These are phyloP conservation scores for Calonectria crousiana DNA, from an alignment of 2,329 filamentous ascomycete species.

Conservation along the genomic window DNA sequence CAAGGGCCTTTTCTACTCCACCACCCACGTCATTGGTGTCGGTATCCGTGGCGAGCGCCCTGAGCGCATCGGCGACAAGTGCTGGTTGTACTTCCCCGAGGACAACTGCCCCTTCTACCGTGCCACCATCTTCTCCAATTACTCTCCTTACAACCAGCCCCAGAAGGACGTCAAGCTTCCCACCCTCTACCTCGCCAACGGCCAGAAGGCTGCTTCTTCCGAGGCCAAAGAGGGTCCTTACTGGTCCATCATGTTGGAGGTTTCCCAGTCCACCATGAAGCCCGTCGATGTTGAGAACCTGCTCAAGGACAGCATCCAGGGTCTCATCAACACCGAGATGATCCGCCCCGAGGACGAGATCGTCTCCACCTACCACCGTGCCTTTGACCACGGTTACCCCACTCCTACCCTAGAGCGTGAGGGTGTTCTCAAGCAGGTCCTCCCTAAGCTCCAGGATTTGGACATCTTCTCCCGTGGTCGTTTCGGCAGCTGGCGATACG, in stretches of 20 bases:
- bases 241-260: slow-evolving; percentile 99
- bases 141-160: slow-evolving; percentile 98
- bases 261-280: slow-evolving; percentile 96
- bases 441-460: slow-evolving; percentile 91
- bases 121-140: slow-evolving; percentile 99
- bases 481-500: slow-evolving; percentile 98
- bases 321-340: slow-evolving; percentile 98
- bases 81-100: slow-evolving; percentile 99
- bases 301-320: slow-evolving; percentile 92
- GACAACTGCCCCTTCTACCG: slow-evolving; percentile 99
- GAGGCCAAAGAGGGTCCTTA: slow-evolving; percentile 90
- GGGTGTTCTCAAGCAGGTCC: slow-evolving; percentile 89
- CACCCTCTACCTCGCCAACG: slow-evolving; percentile 87
- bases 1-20: slow-evolving; percentile 96
- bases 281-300: slow-evolving; percentile 89
- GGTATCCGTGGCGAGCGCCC: slow-evolving; percentile 92
- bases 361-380: slow-evolving; percentile 97
- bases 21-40: slow-evolving; percentile 96
- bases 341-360: slow-evolving; percentile 92
- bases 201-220: slow-evolving; percentile 79
- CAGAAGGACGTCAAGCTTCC: slow-evolving; percentile 84
- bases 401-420: slow-evolving; percentile 96
- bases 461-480: slow-evolving; percentile 96
- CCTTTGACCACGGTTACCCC: slow-evolving; percentile 98
- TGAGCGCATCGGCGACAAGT: slow-evolving; percentile 98